Conservation (phyloP, 2,329 filamentous ascomycete species). For the Clarireedia hainanense region DNA sequence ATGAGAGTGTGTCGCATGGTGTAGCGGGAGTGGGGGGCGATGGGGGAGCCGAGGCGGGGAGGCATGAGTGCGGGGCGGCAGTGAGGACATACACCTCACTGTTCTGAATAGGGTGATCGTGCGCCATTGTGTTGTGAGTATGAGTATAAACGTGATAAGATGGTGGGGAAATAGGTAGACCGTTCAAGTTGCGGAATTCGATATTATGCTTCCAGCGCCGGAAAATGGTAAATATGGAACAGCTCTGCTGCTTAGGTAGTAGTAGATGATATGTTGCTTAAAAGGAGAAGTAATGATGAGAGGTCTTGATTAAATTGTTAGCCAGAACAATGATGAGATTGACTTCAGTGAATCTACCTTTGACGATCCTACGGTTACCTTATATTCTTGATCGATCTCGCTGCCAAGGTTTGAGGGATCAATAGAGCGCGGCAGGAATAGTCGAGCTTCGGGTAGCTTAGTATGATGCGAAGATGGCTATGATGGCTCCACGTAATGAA, state of each 20-base stretch:
- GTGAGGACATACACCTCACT: constrained; percentile 30
- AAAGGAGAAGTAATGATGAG: neutral
- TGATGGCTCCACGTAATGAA: constrained; percentile 2
- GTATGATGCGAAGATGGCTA: neutral
- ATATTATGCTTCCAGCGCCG: constrained; percentile 7
- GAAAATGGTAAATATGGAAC: neutral
- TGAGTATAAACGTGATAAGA: neutral
- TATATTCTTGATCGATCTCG: neutral
- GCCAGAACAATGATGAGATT: constrained; percentile 1
- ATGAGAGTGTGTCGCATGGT: constrained; percentile 25
- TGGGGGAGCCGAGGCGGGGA: constrained; percentile 21
- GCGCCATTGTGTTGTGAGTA: constrained; percentile 17
- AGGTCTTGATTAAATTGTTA: constrained; percentile 4
- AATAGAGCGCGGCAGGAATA: neutral
- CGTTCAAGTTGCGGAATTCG: neutral
- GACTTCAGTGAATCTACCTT: neutral
- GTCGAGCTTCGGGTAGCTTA: neutral
- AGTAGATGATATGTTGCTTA: neutral
- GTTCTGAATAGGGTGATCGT: constrained; percentile 27
- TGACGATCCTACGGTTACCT: neutral
- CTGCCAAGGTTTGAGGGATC: neutral
- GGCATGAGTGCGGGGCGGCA: constrained; percentile 14
- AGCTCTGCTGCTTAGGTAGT: neutral
- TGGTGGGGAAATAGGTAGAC: neutral
- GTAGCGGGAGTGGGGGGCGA: constrained; percentile 28